Conservation (phyloP, 495 filamentous ascomycete species). For the Alectoria sarmentosa region DNA sequence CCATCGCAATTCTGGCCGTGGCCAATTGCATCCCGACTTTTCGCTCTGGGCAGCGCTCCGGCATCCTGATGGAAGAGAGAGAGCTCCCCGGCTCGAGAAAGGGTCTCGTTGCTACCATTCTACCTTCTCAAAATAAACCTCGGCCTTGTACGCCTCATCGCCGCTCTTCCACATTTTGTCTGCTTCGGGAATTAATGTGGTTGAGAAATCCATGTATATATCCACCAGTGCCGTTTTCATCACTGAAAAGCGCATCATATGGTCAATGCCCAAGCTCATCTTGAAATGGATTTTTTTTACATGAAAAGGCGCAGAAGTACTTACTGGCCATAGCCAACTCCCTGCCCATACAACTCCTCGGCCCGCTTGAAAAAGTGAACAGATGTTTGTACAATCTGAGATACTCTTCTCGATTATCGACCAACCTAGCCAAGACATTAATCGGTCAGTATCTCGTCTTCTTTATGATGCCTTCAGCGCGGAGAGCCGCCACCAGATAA, state of each 20-base stretch:
- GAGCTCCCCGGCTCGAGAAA: background rate
- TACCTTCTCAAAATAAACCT: background rate
- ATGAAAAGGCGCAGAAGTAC: background rate
- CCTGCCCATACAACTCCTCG: slow-evolving; percentile 12
- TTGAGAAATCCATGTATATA: slow-evolving; percentile 16
- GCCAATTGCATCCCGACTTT: too few species aligned
- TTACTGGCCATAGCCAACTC: slow-evolving; percentile 16
- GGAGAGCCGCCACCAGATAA: too few species aligned
- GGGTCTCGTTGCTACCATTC: background rate
- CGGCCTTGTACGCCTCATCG: slow-evolving; percentile 2
- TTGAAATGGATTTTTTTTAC: background rate
- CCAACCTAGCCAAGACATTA: background rate
- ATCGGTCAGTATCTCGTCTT: background rate
- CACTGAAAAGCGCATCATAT: background rate
- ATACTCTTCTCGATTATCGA: slow-evolving; percentile 12
- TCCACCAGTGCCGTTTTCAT: slow-evolving; percentile 16
- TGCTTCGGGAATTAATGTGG: background rate
- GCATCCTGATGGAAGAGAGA: background rate
- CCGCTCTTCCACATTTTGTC: background rate
- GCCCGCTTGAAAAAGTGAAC: slow-evolving; percentile 18
- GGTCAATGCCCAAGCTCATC: background rate
- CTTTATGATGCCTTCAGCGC: too few species aligned
- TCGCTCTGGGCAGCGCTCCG: background rate
- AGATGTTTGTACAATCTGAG: slow-evolving; percentile 9
- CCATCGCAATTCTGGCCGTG: too few species aligned